Base-by-base conservation (phyloP, 1,139 yeast species). In the Scheffersomyces titani region DNA sequence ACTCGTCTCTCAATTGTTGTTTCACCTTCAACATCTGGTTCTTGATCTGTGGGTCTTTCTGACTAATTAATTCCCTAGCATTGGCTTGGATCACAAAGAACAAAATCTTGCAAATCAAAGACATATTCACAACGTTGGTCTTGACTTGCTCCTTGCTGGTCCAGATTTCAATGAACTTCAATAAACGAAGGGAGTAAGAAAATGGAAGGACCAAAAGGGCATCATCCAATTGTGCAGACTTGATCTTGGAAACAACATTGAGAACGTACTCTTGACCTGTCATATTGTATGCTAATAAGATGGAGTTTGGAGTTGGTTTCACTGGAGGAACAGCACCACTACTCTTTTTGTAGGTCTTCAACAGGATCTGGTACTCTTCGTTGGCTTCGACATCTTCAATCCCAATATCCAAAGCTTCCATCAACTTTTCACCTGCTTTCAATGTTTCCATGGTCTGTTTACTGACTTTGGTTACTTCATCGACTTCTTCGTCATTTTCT, bases 321-420 rank as follows among this genome's bases (percentile, higher is more conserved):
- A 75, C 69, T 5, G 86, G 92, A 60, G 74, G 80, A 52, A 71
- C 80, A 22, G 76, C 80, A 56, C 75, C 60, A 58, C 75, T 77
- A 61, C 75, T 78, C 52, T 76, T 59, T 40, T 72, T 61, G 56
- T 61, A 71, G 65, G 83, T 81, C 67, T 63, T 67, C 55, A 75
- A 59, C 47, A 71, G 72, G 53, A 59, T 55, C 50, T 62, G 64
- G 65, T 88, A 87, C 54, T 80, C 82, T 56, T 80, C 84, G 40
- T 72, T 69, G n/a, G 84, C 84, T 50, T 84, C 86, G 49, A 91
- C 75, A 64, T 92, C 98, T 57, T 84, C 86, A 40, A 77, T 75
- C 2, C 97, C 97, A 61, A 93, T 78, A 62, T 94, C 98, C 52
- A 94, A 77, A 0, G 98, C 98, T 69, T 94, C 99, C 84, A 92